phyloP scores from a whole-genome alignment of 2,329 filamentous ascomycete species.

The Clonostachys rosea region DNA sequence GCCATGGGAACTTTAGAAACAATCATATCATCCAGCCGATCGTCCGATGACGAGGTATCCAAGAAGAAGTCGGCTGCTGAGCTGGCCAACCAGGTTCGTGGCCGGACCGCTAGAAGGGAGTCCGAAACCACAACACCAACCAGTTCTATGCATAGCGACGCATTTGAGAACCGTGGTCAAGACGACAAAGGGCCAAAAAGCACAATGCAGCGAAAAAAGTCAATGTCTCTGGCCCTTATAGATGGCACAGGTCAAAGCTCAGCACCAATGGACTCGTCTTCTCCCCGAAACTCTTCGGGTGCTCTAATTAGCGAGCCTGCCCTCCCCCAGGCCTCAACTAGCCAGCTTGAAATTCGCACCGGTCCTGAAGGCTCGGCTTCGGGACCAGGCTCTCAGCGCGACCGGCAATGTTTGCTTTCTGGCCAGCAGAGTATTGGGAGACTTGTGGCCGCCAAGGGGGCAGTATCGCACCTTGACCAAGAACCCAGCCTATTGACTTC shows the following conservation, averaged over 20 bases:
- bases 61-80: conserved; percentile 55
- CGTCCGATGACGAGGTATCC: conserved; percentile 57
- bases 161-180: conserved; percentile 12
- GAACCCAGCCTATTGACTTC: conserved; percentile 12
- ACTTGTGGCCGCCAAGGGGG: not conserved
- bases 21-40: conserved; percentile 62
- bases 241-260: conserved; percentile 23
- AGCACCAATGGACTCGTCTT: conserved; percentile 12
- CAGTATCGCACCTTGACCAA: not conserved
- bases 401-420: too few relatives aligned
- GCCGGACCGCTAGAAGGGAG: conserved; percentile 34
- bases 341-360: conserved; percentile 40
- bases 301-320: conserved; percentile 51
- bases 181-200: conserved; percentile 2
- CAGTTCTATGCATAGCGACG: conserved; percentile 18
- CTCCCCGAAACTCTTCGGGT: conserved; percentile 26
- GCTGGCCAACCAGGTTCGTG: conserved; percentile 49
- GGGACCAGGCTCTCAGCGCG: too few relatives aligned
- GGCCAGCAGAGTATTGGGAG: too few relatives aligned
- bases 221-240: conserved; percentile 28
- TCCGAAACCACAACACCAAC: conserved; percentile 22
- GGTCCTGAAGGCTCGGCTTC: conserved; percentile 12
- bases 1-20: conserved; percentile 62
- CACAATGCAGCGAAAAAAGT: conserved; percentile 8
- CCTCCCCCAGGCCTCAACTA: conserved; percentile 50